Percentiles rank a stretch among this genome's conserved stretches.
Conservation (phyloP, 805 yeast species). For the Zygoascus bituminiphila region DNA sequence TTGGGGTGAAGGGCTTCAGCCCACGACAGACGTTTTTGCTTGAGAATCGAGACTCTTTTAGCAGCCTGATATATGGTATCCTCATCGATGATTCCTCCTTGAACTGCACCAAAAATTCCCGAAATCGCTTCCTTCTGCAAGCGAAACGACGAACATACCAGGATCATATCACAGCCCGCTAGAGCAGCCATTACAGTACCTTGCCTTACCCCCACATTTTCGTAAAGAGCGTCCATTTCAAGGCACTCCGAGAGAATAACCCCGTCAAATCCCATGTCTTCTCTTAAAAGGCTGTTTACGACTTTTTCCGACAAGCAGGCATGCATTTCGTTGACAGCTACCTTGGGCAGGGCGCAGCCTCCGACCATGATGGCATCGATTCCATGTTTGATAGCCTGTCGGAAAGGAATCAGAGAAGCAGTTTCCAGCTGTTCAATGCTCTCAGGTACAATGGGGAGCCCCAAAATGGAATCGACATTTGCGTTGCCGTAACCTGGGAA, state of each 20-base stretch:
- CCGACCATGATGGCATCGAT: slow-evolving; percentile 53
- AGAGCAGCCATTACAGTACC: slow-evolving; percentile 54
- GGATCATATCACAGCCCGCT: slow-evolving; percentile 57
- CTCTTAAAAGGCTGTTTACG: slow-evolving; percentile 42
- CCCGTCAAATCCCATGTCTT: slow-evolving; percentile 46
- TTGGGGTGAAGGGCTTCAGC: slow-evolving; percentile 32
- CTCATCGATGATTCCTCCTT: slow-evolving; percentile 30
- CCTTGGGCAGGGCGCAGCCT: slow-evolving; percentile 56
- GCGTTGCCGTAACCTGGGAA: slow-evolving; percentile 63
- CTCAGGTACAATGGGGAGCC: slow-evolving; percentile 52
- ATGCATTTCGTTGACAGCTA: slow-evolving; percentile 52
- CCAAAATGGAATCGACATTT: slow-evolving; percentile 47
- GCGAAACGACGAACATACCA: slow-evolving; percentile 50
- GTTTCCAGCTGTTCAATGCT: slow-evolving; percentile 44
- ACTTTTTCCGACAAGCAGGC: slow-evolving; percentile 53
- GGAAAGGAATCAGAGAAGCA: slow-evolving; percentile 45
- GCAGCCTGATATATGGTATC: slow-evolving; percentile 35
- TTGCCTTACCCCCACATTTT: slow-evolving; percentile 58
- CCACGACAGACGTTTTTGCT: slow-evolving; percentile 39
- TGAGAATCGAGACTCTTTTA: slow-evolving; percentile 37
- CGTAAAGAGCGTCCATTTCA: slow-evolving; percentile 55
- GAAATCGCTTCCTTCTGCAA: slow-evolving; percentile 50
- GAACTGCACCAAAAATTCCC: slow-evolving; percentile 31
- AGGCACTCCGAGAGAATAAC: slow-evolving; percentile 52
- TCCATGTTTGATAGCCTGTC: slow-evolving; percentile 36